These are phyloP conservation scores for Saxispiralis lemnorum DNA, from an alignment of 495 filamentous ascomycete species.

Conservation along the genomic window DNA sequence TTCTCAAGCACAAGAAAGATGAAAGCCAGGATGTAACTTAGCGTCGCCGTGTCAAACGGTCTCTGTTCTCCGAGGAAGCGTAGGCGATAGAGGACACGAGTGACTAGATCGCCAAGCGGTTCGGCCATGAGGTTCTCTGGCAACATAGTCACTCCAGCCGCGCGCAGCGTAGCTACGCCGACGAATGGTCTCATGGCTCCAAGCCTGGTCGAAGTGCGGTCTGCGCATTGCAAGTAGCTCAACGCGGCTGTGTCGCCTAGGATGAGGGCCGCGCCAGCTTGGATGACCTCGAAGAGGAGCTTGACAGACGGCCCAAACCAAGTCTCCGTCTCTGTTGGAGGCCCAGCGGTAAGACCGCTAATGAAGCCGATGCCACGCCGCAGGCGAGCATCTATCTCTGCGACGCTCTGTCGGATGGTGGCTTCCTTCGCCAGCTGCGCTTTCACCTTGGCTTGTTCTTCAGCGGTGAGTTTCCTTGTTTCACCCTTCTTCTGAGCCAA, in stretches of 20 bases:
- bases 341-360: conserved; percentile 59
- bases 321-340: conserved; percentile 61
- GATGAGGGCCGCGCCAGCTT: conserved; percentile 63
- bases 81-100: conserved; percentile 74
- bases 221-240: conserved; percentile 58
- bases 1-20: conserved; percentile 55
- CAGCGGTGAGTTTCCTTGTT: conserved; percentile 72
- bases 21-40: conserved; percentile 75
- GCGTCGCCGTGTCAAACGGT: conserved; percentile 67
- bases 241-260: conserved; percentile 61
- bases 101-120: conserved; percentile 68
- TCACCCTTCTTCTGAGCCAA: conserved; percentile 82
- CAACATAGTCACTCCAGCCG: conserved; percentile 52
- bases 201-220: conserved; percentile 57
- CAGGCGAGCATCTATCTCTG: conserved; percentile 47
- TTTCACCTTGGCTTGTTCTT: conserved; percentile 79
- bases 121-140: conserved; percentile 56
- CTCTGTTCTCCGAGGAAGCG: conserved; percentile 82
- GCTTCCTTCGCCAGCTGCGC: conserved; percentile 78
- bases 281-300: conserved; percentile 49
- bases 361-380: conserved; percentile 72
- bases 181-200: conserved; percentile 62
- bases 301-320: conserved; percentile 73
- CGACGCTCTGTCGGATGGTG: conserved; percentile 52
- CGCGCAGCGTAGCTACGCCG: conserved; percentile 69